Base-by-base conservation (phyloP, 2,329 filamentous ascomycete species). In the Lachnellula cervina region DNA sequence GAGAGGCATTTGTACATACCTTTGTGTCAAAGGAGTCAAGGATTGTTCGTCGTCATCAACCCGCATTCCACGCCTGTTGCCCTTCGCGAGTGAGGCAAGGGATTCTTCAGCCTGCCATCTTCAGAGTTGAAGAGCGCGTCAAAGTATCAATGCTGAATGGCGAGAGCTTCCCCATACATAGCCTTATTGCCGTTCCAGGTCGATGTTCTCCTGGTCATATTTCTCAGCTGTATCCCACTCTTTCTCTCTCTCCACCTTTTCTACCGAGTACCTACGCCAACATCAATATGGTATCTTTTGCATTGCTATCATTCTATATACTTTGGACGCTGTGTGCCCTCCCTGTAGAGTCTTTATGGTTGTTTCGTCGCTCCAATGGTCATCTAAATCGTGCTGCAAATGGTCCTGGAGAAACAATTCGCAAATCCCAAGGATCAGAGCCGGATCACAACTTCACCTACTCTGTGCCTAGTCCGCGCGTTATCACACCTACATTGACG, bases 311-410 rank as follows among this genome's bases (percentile, higher is more conserved):
- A 16, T 34, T 57, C 54, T 42, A 14, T 42, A 25, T 55, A 42
- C 23, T 56, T 9, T 50, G 47, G 58, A 49, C 49, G 52, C 48
- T 59, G 54, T 45, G 51, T 49, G 52, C 55, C 49, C 40, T 49
- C 2, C 45, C 48, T 35, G 19, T 28, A 21, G 38, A 57, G 23
- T 51, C 51, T 38, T 23, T 47, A 32, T 59, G 58, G 58, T 51
- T 55, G 58, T 53, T 55, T 34, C 45, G 52, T 28, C 58, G 34
- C n/a, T 38, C 43, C 49, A 38, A n/a, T 23, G 38, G 37, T 25
- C 47, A 59, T 54, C 28, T n/a, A 13, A 21, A 25, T 16, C 17
- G 19, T 25, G 42, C 19, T 17, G n/a, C 19, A 14, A n/a, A 21
- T 14, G 19, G 19, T 21, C 17, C 17, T 19, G 42, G 42, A 44